Base-by-base conservation (phyloP, 1,284 basidiomycete species). In the Ganoderma lucidum region DNA sequence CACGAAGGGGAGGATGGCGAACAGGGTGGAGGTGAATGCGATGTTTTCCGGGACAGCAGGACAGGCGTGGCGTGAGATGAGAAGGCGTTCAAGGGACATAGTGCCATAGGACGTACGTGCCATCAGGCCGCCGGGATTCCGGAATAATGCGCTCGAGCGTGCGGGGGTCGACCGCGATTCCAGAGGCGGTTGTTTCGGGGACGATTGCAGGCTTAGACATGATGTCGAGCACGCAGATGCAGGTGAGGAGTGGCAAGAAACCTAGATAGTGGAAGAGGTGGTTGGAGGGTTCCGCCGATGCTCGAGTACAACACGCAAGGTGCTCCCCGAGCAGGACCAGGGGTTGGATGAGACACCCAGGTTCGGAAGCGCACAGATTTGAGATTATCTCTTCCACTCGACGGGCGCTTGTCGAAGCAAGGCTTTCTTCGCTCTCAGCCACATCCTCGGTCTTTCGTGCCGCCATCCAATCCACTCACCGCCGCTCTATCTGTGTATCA, bases 71-170 rank as follows among this genome's bases (percentile, higher is more conserved):
- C 35, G 35, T 37, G n/a, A 19, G 9, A 23, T 61, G 41, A 61
- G 59, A 61, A 28, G 12, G 59, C 23, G 51, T 63, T 35, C 45
- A 51, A 32, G 45, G 64, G 63, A 44, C 61, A 63, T 51, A 30
- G 53, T 35, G 44, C 23, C 10, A 15, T 30, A 32, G 66, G 65
- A 88, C 95, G 82, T 85, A 97, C 96, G 93, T 88, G 83, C 96
- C 96, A 83, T 98, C 96, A 75, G 91, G 81, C 45, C 96, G 87
- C 71, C 83, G 84, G 0, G 94, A 95, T 78, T 95, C 89, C 14
- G 96, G 96, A 42, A 98, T 93, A 69, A 98, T 91, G 69, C 96
- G 90, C 75, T 96, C 91, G 41, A 96, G 88, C 0, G 95, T 95
- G 61, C 87, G 85, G 6, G 95, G 93, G 80, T 97, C 93, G 56